A percentile compares a stretch with the other conserved stretches of the same genome.
Evolutionary conservation across 1,139 yeast genomes (phyloP).

Genomic region (Scheffersomyces titani): DNA sequence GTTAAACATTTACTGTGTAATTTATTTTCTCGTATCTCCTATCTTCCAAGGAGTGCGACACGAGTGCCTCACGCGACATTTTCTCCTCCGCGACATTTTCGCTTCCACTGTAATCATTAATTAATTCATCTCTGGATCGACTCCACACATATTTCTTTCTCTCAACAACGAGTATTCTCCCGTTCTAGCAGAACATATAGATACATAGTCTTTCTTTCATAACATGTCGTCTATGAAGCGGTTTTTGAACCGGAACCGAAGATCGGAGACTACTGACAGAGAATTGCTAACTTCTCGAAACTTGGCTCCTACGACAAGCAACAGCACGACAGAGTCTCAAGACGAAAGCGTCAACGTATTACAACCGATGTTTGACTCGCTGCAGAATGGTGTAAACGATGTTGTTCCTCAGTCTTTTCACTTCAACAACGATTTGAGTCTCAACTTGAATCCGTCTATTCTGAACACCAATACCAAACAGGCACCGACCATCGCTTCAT

Average conservation of each 20-base stretch:
- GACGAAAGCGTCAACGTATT: conserved; percentile 32
- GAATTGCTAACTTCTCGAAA: conserved; percentile 1
- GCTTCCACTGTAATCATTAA: neutral
- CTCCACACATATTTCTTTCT: neutral
- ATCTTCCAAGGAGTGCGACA: neutral
- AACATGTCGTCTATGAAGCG: conserved; percentile 9
- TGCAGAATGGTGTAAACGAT: neutral
- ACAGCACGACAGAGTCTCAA: conserved; percentile 32
- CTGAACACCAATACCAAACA: conserved; percentile 16
- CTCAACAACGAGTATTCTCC: neutral
- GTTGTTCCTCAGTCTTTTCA: conserved; percentile 9
- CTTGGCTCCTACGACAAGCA: conserved; percentile 20
- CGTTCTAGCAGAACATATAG: neutral
- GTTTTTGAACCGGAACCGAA: conserved; percentile 4
- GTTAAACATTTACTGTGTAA: neutral
- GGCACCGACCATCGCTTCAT: conserved; percentile 13
- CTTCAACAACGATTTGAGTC: conserved; percentile 31
- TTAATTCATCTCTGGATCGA: neutral
- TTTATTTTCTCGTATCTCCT: neutral
- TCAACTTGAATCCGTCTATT: conserved; percentile 43
- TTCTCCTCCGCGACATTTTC: neutral
- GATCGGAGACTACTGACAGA: neutral
- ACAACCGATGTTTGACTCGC: conserved; percentile 31
- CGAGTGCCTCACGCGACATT: neutral
- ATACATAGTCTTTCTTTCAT: neutral